Evolutionary conservation across 2,329 filamentous ascomycete species (phyloP).

Genomic region (Alternaria angustiovoidea): DNA sequence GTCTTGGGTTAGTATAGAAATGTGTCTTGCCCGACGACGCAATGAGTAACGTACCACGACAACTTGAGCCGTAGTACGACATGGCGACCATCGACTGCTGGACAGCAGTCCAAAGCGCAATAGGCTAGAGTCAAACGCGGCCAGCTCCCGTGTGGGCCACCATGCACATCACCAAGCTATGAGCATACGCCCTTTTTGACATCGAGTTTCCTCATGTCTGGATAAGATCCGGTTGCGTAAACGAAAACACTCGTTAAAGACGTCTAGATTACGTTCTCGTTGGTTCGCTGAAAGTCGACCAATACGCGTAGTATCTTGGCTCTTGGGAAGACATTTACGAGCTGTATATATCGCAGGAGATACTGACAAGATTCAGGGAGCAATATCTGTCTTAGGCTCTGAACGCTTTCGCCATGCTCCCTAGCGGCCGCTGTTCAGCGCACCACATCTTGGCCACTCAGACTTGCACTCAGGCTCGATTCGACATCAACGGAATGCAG

Average conservation of each 20-base stretch:
- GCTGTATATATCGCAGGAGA: neutral
- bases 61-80: conserved; percentile 4
- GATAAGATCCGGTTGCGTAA: neutral
- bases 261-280: neutral
- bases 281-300: fast-evolving
- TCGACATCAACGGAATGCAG: neutral
- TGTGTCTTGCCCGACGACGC: neutral
- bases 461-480: neutral
- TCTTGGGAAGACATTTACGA: neutral
- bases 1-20: neutral
- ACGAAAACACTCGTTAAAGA: neutral
- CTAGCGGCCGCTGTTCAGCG: neutral
- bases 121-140: neutral
- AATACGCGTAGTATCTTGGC: neutral
- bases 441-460: neutral
- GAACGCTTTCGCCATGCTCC: neutral
- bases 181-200: neutral
- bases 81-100: neutral
- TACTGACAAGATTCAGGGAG: neutral
- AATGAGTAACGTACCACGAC: neutral
- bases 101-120: neutral
- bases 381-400: neutral
- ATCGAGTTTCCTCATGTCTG: neutral
- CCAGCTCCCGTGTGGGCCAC: neutral
- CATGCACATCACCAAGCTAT: neutral